Percentiles rank a stretch among this genome's conserved stretches.
phyloP scores from a whole-genome alignment of 371 early-diverging fungal species.

The Capillidium rhysosporum region DNA sequence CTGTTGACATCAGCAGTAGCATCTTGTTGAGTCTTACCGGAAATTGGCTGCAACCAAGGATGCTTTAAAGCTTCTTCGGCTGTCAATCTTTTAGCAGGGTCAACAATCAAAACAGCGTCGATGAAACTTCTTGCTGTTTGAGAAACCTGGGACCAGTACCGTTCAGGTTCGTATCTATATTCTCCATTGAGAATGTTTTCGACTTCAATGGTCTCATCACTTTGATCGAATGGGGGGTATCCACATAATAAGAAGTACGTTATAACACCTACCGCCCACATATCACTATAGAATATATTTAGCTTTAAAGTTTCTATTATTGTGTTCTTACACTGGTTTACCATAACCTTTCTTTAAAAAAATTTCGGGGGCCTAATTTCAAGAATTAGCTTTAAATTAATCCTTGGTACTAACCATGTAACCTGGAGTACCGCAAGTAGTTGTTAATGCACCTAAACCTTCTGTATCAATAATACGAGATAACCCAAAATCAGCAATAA shows the following conservation, averaged over 20 bases:
- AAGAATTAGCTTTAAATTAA: background rate
- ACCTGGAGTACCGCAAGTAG: slow-evolving; percentile 72
- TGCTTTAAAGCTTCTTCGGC: slow-evolving; percentile 51
- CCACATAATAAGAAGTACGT: slow-evolving; percentile 78
- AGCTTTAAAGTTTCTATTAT: background rate
- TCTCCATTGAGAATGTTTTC: slow-evolving; percentile 49
- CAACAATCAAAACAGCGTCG: slow-evolving; percentile 41
- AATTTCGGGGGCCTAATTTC: slow-evolving; percentile 52
- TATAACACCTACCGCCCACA: slow-evolving; percentile 89
- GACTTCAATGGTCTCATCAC: slow-evolving; percentile 32
- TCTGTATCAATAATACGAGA: slow-evolving; percentile 61
- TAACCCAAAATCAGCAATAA: slow-evolving; percentile 80
- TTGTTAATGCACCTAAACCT: slow-evolving; percentile 46
- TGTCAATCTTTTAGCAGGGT: slow-evolving; percentile 51
- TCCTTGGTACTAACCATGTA: slow-evolving; percentile 35
- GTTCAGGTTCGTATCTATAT: slow-evolving; percentile 46
- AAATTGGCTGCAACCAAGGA: slow-evolving; percentile 23
- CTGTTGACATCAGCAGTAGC: slow-evolving; percentile 1
- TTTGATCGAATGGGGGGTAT: slow-evolving; percentile 72
- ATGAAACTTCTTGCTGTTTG: slow-evolving; percentile 67
- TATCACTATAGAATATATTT: slow-evolving; percentile 27
- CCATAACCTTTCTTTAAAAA: slow-evolving; percentile 45
- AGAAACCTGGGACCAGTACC: slow-evolving; percentile 45
- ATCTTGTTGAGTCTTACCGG: background rate
- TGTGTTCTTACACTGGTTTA: slow-evolving; percentile 26